Conservation (phyloP, 306 rosid genomes). For the Citrullus mucosospermus region DNA sequence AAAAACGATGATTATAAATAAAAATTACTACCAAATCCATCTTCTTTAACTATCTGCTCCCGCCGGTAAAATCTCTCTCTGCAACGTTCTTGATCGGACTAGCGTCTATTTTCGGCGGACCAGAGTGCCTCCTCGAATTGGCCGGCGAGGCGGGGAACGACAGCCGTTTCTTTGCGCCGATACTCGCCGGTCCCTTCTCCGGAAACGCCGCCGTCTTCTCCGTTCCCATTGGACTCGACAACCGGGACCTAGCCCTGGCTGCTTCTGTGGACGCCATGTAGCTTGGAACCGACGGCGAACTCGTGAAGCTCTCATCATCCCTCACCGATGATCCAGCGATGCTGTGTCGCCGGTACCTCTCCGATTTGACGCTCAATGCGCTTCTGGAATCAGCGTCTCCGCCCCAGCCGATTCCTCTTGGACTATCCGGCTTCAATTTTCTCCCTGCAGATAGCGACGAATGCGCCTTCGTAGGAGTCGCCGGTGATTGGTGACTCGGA, state of each 20-base stretch:
- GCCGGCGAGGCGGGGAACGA: slow-evolving; percentile 32
- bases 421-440: slow-evolving; percentile 15
- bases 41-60: neutral
- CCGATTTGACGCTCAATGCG: slow-evolving; percentile 15
- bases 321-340: slow-evolving; percentile 34
- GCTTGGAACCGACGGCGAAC: slow-evolving; percentile 38
- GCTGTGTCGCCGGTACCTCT: slow-evolving; percentile 52
- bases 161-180: slow-evolving; percentile 46
- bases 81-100: slow-evolving; percentile 15
- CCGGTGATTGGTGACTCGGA: slow-evolving; percentile 26
- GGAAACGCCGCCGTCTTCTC: slow-evolving; percentile 20
- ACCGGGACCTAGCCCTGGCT: slow-evolving; percentile 30
- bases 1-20: neutral
- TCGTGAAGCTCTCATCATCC: slow-evolving; percentile 43
- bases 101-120: slow-evolving; percentile 26
- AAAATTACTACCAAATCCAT: neutral
- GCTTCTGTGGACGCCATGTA: slow-evolving; percentile 36
- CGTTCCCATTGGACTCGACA: slow-evolving; percentile 21
- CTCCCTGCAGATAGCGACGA: slow-evolving; percentile 16
- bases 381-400: slow-evolving; percentile 30
- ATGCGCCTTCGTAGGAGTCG: slow-evolving; percentile 23
- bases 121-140: slow-evolving; percentile 34
- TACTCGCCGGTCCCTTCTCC: slow-evolving; percentile 22
- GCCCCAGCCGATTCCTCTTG: slow-evolving; percentile 27
- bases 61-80: neutral